Base-by-base conservation (phyloP, 2,329 filamentous ascomycete species). In the Byssoonygena ceratinophila region DNA sequence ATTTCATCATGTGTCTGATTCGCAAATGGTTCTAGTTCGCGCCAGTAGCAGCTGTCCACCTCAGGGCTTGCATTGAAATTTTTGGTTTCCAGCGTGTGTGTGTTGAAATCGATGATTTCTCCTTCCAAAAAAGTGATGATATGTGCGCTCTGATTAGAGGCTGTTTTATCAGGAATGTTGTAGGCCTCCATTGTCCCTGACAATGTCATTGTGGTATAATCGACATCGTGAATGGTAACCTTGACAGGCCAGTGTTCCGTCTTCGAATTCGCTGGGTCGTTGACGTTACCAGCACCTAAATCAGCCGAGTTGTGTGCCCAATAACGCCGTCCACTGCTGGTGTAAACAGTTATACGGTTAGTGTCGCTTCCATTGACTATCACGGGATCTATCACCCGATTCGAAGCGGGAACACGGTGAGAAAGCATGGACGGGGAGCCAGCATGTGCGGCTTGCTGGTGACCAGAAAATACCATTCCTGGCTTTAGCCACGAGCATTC, bases 111-210 rank as follows among this genome's bases (percentile, higher is more conserved):
- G 55, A 85, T 77, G 55, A 85, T 83, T 61, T 85, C 82, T 51
- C 82, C 82, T 69, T 84, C 81, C 41, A 84, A 73, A 61, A 80
- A 84, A 1, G 57, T 59, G 23, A 58, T 52, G 53, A 84, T 84
- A 54, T 74, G 73, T 14, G 71, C 69, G 47, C 67, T 66, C 46
- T 67, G 66, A 2, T 64, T 67, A 16, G 65, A 62, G 0, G 67
- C 66, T 7, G 73, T 71, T 52, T 74, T 74, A 55, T 76, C 71
- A 1, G 81, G 81, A 11, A 83, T 81, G 59, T 84, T 81, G 67
- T 82, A 83, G 3, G 82, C 82, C 65, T 83, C 80, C 82, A 85
- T 85, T 6, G 80, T 84, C 3, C 81, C 82, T 20, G 79, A 78
- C 16, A 85, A 65, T 0, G 78, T 79, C 79, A 84, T 82, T 16